Evolutionary conservation across 2,329 filamentous ascomycete species (phyloP), one percentile per base, ranked within the genome.

Genomic region (Fusarium sp.): DNA sequence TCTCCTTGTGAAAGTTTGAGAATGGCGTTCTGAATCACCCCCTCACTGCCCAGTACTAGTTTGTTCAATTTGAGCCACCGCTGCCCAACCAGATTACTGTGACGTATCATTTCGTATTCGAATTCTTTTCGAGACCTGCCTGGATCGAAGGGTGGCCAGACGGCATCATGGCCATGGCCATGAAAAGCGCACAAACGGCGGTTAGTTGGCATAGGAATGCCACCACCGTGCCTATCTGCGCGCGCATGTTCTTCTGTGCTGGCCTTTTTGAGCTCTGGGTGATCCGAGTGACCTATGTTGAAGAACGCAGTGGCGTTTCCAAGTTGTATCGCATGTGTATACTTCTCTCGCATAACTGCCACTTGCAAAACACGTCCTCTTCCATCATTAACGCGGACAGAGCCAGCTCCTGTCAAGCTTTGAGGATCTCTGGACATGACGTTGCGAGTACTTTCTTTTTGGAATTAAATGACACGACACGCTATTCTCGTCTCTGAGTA

Each of bases 71-170:
- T 42, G 2, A 10, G 34, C 62, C 66, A 70, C 13, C 46, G 28
- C 34, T 31, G 13, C n/a, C 54, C 47, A 23, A 54, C 36, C 28
- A 67, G 16, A 8, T 5, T 18, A 12, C 26, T 15, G 9, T 33
- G 44, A 15, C 20, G 53, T 11, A 15, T 15, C 12, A 57, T 30
- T 11, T 57, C 42, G 34, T 28, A 12, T 26, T 42, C 41, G 8
- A 68, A 42, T 13, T 59, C 33, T 15, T 18, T 9, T 2, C 41
- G 26, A 26, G 52, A 13, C 26, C 31, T 42, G 15, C 62, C 57
- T 30, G 69, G 62, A 16, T 72, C 56, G n/a, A 62, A 34, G 3
- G 69, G 62, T 15, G 69, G 69, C 65, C 65, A 72, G 13, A 57
- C 55, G 18, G 62, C 42, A 33, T 44, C 36, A 49, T 18, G 38